Percentiles rank a stretch among this genome's conserved stretches.
Evolutionary conservation across 106 monocot genomes (phyloP).

Genomic region (Narthecium ossifragum): DNA sequence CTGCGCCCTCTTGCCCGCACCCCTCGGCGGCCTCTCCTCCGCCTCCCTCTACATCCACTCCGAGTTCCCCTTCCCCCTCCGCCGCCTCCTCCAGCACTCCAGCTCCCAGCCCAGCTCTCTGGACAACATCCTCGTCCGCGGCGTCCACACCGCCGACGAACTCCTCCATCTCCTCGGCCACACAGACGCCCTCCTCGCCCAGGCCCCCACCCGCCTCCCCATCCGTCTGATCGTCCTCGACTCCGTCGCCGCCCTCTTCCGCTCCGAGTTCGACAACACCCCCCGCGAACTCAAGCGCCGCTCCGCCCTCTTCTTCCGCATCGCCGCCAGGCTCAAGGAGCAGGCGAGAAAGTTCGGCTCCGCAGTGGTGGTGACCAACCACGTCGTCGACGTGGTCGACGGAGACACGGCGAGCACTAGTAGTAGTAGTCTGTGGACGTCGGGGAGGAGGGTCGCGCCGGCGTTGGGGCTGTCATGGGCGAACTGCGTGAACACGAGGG

Average conservation of each 20-base stretch:
- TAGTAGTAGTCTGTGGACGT: constrained; percentile 26
- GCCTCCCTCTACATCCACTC: constrained; percentile 82
- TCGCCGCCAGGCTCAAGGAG: constrained; percentile 60
- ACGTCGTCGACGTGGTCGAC: constrained; percentile 71
- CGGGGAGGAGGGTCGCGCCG: constrained; percentile 57
- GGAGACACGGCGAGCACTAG: neutral
- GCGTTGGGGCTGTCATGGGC: constrained; percentile 86
- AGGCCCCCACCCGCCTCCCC: constrained; percentile 25
- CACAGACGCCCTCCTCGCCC: constrained; percentile 53
- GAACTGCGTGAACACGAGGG: constrained; percentile 76
- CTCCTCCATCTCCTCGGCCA: constrained; percentile 54
- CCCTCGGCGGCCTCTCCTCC: constrained; percentile 39
- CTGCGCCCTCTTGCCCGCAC: constrained; percentile 37
- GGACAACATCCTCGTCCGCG: constrained; percentile 64
- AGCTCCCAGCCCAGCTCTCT: constrained; percentile 25
- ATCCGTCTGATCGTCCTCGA: constrained; percentile 72
- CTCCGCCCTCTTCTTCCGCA: constrained; percentile 50
- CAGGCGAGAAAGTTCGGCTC: constrained; percentile 32
- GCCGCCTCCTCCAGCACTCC: constrained; percentile 47
- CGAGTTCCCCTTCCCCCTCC: constrained; percentile 68
- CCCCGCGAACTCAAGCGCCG: constrained; percentile 39
- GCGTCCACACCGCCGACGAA: constrained; percentile 54
- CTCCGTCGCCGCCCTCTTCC: constrained; percentile 79
- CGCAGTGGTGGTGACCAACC: constrained; percentile 80
- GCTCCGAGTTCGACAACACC: constrained; percentile 62